phyloP scores from a whole-genome alignment of 2,329 filamentous ascomycete genomes.

The Intubia oerlemansii region DNA sequence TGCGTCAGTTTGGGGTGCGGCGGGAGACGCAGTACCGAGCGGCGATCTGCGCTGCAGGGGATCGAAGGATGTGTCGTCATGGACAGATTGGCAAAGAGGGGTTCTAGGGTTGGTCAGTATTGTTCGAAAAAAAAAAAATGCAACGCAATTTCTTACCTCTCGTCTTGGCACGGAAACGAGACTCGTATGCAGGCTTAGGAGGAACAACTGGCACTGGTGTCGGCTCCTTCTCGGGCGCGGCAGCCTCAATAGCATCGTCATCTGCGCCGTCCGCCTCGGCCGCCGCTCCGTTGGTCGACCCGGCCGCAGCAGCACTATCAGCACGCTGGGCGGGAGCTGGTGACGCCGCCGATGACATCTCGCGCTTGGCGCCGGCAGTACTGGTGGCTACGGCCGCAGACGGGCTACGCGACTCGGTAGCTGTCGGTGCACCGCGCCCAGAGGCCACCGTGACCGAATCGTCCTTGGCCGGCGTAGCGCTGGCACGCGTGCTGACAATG shows the following conservation, averaged over 20 bases:
- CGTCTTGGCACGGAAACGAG: slow-evolving; percentile 1
- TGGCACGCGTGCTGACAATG: slow-evolving; percentile 35
- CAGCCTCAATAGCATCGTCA: no score
- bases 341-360: slow-evolving; percentile 15
- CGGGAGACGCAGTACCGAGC: slow-evolving; percentile 40
- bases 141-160: no score
- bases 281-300: no score
- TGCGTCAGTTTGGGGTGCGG: slow-evolving; percentile 45
- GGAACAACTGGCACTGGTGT: slow-evolving; percentile 13
- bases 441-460: not conserved
- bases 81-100: slow-evolving; percentile 44
- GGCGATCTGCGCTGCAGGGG: slow-evolving; percentile 31
- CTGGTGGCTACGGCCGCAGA: slow-evolving; percentile 13
- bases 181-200: slow-evolving; percentile 13
- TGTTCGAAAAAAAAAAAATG: not conserved
- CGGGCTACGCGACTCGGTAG: slow-evolving; percentile 23
- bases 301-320: not conserved
- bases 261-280: not conserved
- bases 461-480: slow-evolving; percentile 6
- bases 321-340: slow-evolving; percentile 12
- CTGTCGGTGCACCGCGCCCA: no score
- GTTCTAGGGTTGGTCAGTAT: slow-evolving; percentile 26
- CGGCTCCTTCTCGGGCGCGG: slow-evolving; percentile 2
- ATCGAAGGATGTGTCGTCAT: slow-evolving; percentile 48
- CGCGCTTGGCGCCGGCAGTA: slow-evolving; percentile 13